A percentile compares a stretch with the other conserved stretches of the same genome.
These are phyloP conservation scores for Rhodomyrtus tomentosa DNA, from an alignment of 345 rosid genomes.

Conservation along the genomic window DNA sequence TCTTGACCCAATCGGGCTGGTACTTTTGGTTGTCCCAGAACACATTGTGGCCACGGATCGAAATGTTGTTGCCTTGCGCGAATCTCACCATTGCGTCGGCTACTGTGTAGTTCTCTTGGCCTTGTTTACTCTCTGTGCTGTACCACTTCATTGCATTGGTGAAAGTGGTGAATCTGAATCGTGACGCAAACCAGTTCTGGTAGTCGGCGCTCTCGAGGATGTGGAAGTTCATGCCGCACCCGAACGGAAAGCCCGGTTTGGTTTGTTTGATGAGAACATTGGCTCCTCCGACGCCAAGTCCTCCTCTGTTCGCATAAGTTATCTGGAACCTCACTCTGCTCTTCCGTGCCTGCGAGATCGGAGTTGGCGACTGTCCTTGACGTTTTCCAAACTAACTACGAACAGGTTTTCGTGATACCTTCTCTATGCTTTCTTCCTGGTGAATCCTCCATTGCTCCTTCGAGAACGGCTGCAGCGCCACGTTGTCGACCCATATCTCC, in stretches of 20 bases:
- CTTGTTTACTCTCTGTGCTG: conserved; percentile 41
- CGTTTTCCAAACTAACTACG: background rate
- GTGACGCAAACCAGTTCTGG: conserved; percentile 57
- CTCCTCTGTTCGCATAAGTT: conserved; percentile 24
- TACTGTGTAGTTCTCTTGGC: conserved; percentile 49
- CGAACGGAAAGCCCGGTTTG: conserved; percentile 42
- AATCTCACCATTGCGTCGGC: conserved; percentile 60
- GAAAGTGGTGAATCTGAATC: conserved; percentile 60
- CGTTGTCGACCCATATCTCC: conserved; percentile 40
- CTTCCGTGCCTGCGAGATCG: conserved; percentile 39
- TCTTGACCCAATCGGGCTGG: conserved; percentile 60
- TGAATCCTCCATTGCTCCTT: conserved; percentile 57
- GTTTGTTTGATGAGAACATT: conserved; percentile 31
- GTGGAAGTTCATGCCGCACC: conserved; percentile 59
- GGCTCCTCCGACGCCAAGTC: conserved; percentile 32
- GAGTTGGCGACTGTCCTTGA: background rate
- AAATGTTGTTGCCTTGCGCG: conserved; percentile 25
- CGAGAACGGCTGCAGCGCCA: conserved; percentile 53
- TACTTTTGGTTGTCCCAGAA: conserved; percentile 58
- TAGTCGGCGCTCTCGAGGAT: conserved; percentile 44
- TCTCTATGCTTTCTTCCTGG: conserved; percentile 42
- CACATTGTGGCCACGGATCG: conserved; percentile 63
- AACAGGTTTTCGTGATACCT: conserved; percentile 14
- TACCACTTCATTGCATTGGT: conserved; percentile 92
- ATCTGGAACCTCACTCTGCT: conserved; percentile 42